A percentile compares a stretch with the other conserved stretches of the same genome.
Evolutionary conservation across 768 basidiomycete genomes (phyloP).

Genomic region (Termitomyces bulborhizus): DNA sequence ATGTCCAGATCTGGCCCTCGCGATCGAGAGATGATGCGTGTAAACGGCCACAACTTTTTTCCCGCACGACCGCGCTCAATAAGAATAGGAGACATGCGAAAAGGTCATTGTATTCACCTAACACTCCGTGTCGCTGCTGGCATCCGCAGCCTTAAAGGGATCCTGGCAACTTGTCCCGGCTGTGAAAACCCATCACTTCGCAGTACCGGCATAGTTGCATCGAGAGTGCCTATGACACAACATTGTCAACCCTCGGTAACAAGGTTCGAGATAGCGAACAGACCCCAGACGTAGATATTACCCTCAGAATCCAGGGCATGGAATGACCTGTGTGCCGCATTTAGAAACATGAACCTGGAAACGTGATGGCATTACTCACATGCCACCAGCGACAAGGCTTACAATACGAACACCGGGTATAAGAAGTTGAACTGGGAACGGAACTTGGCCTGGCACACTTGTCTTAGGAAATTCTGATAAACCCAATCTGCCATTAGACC

Average conservation of each 20-base stretch:
- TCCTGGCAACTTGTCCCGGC: slow-evolving; percentile 38
- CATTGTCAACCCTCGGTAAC: slow-evolving; percentile 2
- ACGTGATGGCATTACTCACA: slow-evolving; percentile 37
- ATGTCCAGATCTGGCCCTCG: slow-evolving; percentile 61
- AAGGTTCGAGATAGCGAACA: slow-evolving; percentile 8
- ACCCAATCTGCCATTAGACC: slow-evolving; percentile 60
- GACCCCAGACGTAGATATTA: slow-evolving; percentile 77
- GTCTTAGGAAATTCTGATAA: slow-evolving; percentile 29
- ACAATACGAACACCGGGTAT: slow-evolving; percentile 63
- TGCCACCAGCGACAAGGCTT: slow-evolving; percentile 73
- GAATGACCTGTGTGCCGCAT: slow-evolving; percentile 57
- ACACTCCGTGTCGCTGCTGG: slow-evolving; percentile 55
- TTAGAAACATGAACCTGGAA: not conserved
- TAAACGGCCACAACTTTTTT: slow-evolving; percentile 65
- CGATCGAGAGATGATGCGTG: slow-evolving; percentile 65
- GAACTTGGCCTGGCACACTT: slow-evolving; percentile 31
- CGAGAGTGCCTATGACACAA: slow-evolving; percentile 46
- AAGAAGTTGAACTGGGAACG: slow-evolving; percentile 58
- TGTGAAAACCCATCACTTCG: slow-evolving; percentile 52
- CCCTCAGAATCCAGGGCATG: slow-evolving; percentile 79
- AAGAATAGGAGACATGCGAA: not conserved
- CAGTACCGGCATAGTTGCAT: slow-evolving; percentile 37
- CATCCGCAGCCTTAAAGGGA: slow-evolving; percentile 54
- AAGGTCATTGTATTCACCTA: slow-evolving; percentile 37
- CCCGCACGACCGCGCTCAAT: slow-evolving; percentile 1